phyloP scores from a whole-genome alignment of 2,329 filamentous ascomycete genomes.

The Tolypocladium ovalisporum region DNA sequence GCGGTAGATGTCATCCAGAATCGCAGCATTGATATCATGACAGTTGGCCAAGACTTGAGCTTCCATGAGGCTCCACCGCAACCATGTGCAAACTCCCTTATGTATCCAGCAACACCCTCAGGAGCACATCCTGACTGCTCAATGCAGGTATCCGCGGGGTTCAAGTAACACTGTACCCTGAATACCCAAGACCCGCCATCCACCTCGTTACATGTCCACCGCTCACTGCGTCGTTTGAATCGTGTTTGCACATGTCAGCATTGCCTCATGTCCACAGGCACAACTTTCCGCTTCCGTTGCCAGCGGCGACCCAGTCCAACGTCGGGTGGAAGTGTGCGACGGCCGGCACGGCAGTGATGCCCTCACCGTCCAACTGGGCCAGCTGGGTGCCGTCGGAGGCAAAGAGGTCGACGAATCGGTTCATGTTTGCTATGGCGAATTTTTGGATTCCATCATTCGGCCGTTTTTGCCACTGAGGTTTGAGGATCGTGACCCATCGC shows the following conservation, averaged over 20 bases:
- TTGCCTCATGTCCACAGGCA: slow-evolving; percentile 69
- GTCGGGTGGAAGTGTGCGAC: slow-evolving; percentile 85
- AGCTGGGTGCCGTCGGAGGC: slow-evolving; percentile 74
- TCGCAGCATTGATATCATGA: too few relatives aligned
- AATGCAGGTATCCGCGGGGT: too few relatives aligned
- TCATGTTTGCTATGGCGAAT: slow-evolving; percentile 95
- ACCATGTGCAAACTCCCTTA: too few relatives aligned
- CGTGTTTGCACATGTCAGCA: background rate
- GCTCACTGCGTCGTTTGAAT: background rate
- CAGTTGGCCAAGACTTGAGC: too few relatives aligned
- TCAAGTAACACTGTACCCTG: too few relatives aligned
- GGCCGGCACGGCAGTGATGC: slow-evolving; percentile 88
- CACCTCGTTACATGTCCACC: background rate
- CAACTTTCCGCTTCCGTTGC: slow-evolving; percentile 83
- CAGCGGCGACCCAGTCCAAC: slow-evolving; percentile 84
- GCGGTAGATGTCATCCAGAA: too few relatives aligned
- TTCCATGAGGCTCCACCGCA: too few relatives aligned
- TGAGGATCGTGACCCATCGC: slow-evolving; percentile 77
- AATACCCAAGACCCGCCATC: too few relatives aligned
- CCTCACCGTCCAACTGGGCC: slow-evolving; percentile 77
- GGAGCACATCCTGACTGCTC: background rate
- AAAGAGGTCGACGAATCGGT: slow-evolving; percentile 89
- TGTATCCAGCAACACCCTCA: too few relatives aligned
- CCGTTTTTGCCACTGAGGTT: slow-evolving; percentile 76
- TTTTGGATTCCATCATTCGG: slow-evolving; percentile 74